Percentiles rank a stretch among this genome's conserved stretches.
Conservation (phyloP, 495 filamentous ascomycete species). For the Parachaetomium inaequale region DNA sequence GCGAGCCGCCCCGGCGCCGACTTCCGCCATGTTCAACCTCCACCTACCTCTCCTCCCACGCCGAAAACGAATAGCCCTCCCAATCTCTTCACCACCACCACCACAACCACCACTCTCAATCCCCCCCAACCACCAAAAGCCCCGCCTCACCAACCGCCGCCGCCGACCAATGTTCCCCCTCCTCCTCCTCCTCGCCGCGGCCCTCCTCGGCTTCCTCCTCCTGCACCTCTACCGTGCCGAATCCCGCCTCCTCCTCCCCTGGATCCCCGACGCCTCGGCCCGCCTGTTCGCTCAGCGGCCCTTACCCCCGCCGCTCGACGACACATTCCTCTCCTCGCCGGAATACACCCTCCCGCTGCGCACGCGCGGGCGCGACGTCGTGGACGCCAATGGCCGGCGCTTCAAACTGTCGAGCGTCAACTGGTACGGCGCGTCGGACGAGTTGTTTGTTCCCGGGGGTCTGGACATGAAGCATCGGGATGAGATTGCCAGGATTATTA, state of each 20-base stretch:
- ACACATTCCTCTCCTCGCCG: slow-evolving; percentile 36
- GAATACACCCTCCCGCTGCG: slow-evolving; percentile 47
- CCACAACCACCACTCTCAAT: neutral
- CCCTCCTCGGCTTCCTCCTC: slow-evolving; percentile 33
- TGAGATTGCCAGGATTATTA: slow-evolving; percentile 51
- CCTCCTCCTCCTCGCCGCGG: slow-evolving; percentile 27
- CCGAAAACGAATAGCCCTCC: neutral
- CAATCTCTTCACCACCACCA: neutral
- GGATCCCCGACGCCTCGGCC: slow-evolving; percentile 40
- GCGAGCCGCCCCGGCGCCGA: neutral
- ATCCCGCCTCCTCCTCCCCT: slow-evolving; percentile 37
- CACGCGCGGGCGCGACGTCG: slow-evolving; percentile 52
- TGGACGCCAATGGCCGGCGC: slow-evolving; percentile 48
- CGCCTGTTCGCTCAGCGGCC: slow-evolving; percentile 41
- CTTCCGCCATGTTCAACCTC: neutral
- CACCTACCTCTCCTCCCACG: neutral
- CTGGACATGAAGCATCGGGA: slow-evolving; percentile 55
- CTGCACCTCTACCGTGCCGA: slow-evolving; percentile 40
- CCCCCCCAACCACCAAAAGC: neutral
- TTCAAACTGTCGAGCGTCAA: slow-evolving; percentile 58
- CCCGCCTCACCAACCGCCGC: slow-evolving; percentile 2
- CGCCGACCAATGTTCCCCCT: slow-evolving; percentile 9
- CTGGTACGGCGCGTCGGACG: slow-evolving; percentile 62
- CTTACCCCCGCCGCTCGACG: slow-evolving; percentile 38
- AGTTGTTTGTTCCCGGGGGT: slow-evolving; percentile 57